These are phyloP conservation scores for Biscutella laevigata DNA, from an alignment of 441 rosid genomes.

Conservation along the genomic window DNA sequence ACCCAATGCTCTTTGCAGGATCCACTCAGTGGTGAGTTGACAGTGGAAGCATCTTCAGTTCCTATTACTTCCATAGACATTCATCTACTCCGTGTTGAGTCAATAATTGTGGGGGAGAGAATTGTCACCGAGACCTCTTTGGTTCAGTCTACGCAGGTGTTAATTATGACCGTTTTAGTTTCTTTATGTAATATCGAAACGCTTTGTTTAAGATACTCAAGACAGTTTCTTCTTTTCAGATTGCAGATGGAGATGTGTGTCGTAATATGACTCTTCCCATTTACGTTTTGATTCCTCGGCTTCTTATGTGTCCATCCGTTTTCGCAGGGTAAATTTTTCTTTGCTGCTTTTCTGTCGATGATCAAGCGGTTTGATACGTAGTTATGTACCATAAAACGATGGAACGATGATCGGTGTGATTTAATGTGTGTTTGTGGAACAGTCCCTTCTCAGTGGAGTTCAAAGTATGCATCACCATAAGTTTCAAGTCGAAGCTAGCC, in stretches of 20 bases:
- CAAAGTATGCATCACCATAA: slow-evolving; percentile 61
- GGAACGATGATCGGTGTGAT: slow-evolving; percentile 5
- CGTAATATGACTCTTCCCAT: slow-evolving; percentile 58
- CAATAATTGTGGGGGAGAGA: slow-evolving; percentile 63
- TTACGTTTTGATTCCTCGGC: slow-evolving; percentile 69
- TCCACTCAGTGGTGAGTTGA: slow-evolving; percentile 73
- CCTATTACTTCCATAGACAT: slow-evolving; percentile 64
- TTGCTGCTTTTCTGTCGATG: too few species aligned
- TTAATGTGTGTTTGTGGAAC: slow-evolving; percentile 13
- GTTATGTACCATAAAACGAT: neutral
- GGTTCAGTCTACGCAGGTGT: slow-evolving; percentile 84
- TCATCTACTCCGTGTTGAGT: slow-evolving; percentile 65
- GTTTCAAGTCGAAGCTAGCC: slow-evolving; percentile 55
- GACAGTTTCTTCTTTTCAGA: slow-evolving; percentile 30
- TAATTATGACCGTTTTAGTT: slow-evolving; percentile 4
- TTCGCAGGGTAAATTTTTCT: slow-evolving; percentile 66
- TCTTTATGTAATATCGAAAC: neutral
- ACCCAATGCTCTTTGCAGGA: slow-evolving; percentile 58
- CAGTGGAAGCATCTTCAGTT: slow-evolving; percentile 63
- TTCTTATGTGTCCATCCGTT: slow-evolving; percentile 67
- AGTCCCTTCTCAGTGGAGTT: slow-evolving; percentile 86
- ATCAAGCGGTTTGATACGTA: too few species aligned
- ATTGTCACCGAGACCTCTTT: slow-evolving; percentile 78
- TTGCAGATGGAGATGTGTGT: slow-evolving; percentile 85
- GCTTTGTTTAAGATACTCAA: slow-evolving; percentile 1